These are phyloP conservation scores for Silene noctiflora DNA, from an alignment of 179 eudicot species.

Conservation along the genomic window DNA sequence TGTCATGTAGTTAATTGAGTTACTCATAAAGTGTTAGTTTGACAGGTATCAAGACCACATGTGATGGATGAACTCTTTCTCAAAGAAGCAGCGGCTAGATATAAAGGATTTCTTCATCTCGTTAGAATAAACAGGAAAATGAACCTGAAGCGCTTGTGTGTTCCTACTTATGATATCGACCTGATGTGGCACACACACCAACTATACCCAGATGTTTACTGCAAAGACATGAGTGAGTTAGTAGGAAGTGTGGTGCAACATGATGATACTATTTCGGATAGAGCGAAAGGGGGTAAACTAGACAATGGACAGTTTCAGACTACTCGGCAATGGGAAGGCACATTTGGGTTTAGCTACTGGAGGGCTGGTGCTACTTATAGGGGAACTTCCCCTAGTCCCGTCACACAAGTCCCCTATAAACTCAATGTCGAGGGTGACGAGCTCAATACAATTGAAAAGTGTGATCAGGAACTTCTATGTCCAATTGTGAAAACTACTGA, in stretches of 20 bases:
- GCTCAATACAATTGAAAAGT: slow-evolving; percentile 19
- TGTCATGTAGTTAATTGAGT: no score
- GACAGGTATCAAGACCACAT: slow-evolving; percentile 60
- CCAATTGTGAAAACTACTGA: slow-evolving; percentile 52
- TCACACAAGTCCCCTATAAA: slow-evolving; percentile 40
- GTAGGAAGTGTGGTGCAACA: slow-evolving; percentile 70
- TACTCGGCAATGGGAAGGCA: slow-evolving; percentile 53
- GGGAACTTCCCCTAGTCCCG: slow-evolving; percentile 64
- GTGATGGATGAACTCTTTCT: slow-evolving; percentile 45
- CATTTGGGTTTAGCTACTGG: slow-evolving; percentile 80
- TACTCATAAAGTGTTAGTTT: not conserved
- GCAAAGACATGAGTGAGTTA: slow-evolving; percentile 39
- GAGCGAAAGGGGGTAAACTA: slow-evolving; percentile 50
- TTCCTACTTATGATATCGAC: slow-evolving; percentile 86
- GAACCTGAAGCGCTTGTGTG: slow-evolving; percentile 48
- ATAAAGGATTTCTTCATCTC: slow-evolving; percentile 75
- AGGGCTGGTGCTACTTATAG: slow-evolving; percentile 92
- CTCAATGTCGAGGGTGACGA: slow-evolving; percentile 27
- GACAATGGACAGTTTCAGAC: slow-evolving; percentile 39
- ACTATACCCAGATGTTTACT: slow-evolving; percentile 55
- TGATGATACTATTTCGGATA: slow-evolving; percentile 78
- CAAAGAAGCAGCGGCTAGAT: slow-evolving; percentile 70
- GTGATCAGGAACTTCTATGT: slow-evolving; percentile 28
- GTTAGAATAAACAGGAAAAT: slow-evolving; percentile 62
- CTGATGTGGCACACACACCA: slow-evolving; percentile 95